These are phyloP conservation scores for Discostella stelligera DNA, from an alignment of 352 stramenopile genomes.

Conservation along the genomic window DNA sequence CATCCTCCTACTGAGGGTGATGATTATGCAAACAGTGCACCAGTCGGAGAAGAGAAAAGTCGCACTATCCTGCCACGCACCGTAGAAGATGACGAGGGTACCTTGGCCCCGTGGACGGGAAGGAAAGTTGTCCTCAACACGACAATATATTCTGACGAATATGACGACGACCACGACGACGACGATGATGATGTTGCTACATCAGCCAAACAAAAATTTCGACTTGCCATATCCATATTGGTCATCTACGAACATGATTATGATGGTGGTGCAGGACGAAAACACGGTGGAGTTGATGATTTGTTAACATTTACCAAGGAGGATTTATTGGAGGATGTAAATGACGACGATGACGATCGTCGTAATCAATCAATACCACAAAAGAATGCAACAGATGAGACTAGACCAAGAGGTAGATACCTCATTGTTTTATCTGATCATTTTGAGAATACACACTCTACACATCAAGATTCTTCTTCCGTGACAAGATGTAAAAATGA, in stretches of 20 bases:
- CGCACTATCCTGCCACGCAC: not conserved
- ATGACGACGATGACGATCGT: constrained; percentile 7
- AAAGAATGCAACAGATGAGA: constrained; percentile 3
- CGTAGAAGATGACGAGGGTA: constrained; percentile 23
- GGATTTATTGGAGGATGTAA: constrained; percentile 20
- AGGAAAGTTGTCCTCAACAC: constrained; percentile 40
- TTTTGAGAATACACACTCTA: not conserved
- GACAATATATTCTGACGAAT: constrained; percentile 19
- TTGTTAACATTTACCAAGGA: constrained; percentile 40
- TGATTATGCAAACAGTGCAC: not conserved
- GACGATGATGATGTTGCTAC: not conserved
- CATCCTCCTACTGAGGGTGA: not conserved
- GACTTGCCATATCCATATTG: constrained; percentile 47
- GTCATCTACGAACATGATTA: constrained; percentile 75
- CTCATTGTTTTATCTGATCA: constrained; percentile 58
- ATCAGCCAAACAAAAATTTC: constrained; percentile 17
- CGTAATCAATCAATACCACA: not conserved
- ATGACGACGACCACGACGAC: not conserved
- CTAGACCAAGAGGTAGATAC: constrained; percentile 45
- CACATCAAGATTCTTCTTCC: not conserved
- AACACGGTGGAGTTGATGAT: constrained; percentile 68
- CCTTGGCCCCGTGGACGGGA: constrained; percentile 39
- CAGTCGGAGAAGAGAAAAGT: constrained; percentile 15
- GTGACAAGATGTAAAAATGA: constrained; percentile 14
- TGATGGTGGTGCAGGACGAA: constrained; percentile 58